Percentiles rank a stretch among this genome's conserved stretches.
These are phyloP conservation scores for Anacardium occidentale DNA, from an alignment of 345 rosid genomes.

Conservation along the genomic window DNA sequence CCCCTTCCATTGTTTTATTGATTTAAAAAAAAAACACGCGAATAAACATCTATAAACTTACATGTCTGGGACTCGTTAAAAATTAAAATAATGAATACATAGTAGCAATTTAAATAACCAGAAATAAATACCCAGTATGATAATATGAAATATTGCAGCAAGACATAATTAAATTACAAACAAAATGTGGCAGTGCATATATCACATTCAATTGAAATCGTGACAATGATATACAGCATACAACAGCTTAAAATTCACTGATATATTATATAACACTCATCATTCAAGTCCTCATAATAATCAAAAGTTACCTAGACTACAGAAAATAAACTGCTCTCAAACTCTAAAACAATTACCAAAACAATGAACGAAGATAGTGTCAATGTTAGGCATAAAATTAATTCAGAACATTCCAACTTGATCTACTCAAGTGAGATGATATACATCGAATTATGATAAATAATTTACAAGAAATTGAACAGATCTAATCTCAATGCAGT, in stretches of 20 bases:
- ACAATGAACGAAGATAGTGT: background rate
- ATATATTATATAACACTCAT: too few species aligned
- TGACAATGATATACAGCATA: background rate
- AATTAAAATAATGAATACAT: too few species aligned
- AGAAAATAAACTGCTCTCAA: background rate
- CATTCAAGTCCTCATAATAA: background rate
- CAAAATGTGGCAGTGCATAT: background rate
- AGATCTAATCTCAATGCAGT: constrained; percentile 38
- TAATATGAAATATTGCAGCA: background rate
- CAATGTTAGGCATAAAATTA: background rate
- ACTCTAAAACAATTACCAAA: background rate
- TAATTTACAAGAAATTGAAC: background rate
- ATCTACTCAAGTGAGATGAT: background rate
- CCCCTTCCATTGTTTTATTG: too few species aligned
- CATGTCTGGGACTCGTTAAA: too few species aligned
- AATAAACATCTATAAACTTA: too few species aligned
- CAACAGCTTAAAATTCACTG: background rate
- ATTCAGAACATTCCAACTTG: background rate
- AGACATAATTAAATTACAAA: background rate
- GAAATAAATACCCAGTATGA: too few species aligned
- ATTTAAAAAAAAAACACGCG: too few species aligned
- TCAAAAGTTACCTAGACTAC: background rate
- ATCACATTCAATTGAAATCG: background rate
- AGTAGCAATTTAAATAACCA: too few species aligned
- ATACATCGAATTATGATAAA: background rate